These are phyloP conservation scores for Endoconidiophora polonica DNA, from an alignment of 2,329 filamentous ascomycete species.

Conservation along the genomic window DNA sequence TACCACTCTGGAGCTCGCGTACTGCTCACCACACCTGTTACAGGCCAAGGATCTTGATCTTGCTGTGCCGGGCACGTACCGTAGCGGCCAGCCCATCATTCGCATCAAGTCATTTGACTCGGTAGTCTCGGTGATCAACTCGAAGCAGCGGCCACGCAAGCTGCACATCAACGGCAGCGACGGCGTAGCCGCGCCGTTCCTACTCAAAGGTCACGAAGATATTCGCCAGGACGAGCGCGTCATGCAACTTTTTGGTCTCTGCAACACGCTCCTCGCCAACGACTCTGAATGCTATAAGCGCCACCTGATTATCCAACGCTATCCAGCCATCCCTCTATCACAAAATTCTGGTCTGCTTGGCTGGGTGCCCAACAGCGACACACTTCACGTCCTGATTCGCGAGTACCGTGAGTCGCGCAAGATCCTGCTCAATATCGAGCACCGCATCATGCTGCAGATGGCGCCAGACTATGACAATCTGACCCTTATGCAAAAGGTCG, in stretches of 20 bases:
- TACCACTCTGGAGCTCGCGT: constrained; percentile 82
- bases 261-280: constrained; percentile 84
- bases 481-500: constrained; percentile 98
- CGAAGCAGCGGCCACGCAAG: constrained; percentile 88
- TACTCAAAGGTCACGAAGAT: constrained; percentile 97
- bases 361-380: constrained; percentile 96
- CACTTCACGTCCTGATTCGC: constrained; percentile 85
- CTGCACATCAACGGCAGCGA: constrained; percentile 80
- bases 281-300: constrained; percentile 95
- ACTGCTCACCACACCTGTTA: constrained; percentile 88
- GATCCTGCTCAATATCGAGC: constrained; percentile 96
- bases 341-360: constrained; percentile 90
- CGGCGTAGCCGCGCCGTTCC: constrained; percentile 70
- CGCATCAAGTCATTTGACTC: constrained; percentile 80
- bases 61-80: constrained; percentile 89
- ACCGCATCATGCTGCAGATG: constrained; percentile 99
- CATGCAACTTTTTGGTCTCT: constrained; percentile 96
- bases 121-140: constrained; percentile 81
- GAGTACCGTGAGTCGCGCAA: constrained; percentile 95
- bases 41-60: constrained; percentile 73
- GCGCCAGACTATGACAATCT: constrained; percentile 97
- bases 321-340: constrained; percentile 90
- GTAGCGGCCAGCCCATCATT: constrained; percentile 60
- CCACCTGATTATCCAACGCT: constrained; percentile 89
- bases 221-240: constrained; percentile 97